A percentile compares a stretch with the other conserved stretches of the same genome.
These are phyloP conservation scores for Populus simonii DNA, from an alignment of 345 rosid genomes.

Conservation along the genomic window DNA sequence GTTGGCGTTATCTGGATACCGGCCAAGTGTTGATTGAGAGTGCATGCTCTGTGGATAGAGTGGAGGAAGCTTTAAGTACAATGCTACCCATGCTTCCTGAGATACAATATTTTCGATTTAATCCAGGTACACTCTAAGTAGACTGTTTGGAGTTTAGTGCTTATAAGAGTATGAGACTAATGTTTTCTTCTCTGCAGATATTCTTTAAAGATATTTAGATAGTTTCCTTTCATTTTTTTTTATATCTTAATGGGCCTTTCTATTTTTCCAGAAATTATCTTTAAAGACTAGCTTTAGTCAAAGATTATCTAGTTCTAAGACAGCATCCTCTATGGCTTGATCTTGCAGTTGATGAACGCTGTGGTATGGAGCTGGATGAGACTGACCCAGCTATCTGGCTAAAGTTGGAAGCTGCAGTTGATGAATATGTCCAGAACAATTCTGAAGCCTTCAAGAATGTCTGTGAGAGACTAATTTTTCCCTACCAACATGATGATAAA, in stretches of 20 bases:
- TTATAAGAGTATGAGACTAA: not conserved
- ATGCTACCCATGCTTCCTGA: slow-evolving; percentile 93
- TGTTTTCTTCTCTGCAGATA: not conserved
- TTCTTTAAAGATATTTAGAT: not conserved
- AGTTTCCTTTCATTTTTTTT: not conserved
- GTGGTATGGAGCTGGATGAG: slow-evolving; percentile 98
- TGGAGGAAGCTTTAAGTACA: slow-evolving; percentile 93
- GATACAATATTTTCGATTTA: slow-evolving; percentile 84
- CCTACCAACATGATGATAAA: slow-evolving; percentile 76
- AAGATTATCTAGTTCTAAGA: slow-evolving; percentile 14
- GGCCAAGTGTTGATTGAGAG: slow-evolving; percentile 98
- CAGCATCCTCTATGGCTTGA: slow-evolving; percentile 13
- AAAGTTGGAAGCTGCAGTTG: slow-evolving; percentile 80
- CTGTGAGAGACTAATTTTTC: slow-evolving; percentile 72
- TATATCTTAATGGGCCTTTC: not conserved
- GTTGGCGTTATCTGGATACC: slow-evolving; percentile 98
- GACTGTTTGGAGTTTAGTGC: not conserved
- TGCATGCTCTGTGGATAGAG: slow-evolving; percentile 97
- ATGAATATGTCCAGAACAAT: slow-evolving; percentile 73
- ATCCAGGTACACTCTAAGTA: slow-evolving; percentile 52
- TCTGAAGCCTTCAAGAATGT: slow-evolving; percentile 62
- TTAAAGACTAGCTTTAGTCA: not conserved
- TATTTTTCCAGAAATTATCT: not conserved
- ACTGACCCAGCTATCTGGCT: slow-evolving; percentile 96
- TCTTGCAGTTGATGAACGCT: slow-evolving; percentile 84